Percentiles rank a stretch among this genome's conserved stretches.
These are phyloP conservation scores for Verruconis gallopava DNA, from an alignment of 2,329 filamentous ascomycete genomes.

Conservation along the genomic window DNA sequence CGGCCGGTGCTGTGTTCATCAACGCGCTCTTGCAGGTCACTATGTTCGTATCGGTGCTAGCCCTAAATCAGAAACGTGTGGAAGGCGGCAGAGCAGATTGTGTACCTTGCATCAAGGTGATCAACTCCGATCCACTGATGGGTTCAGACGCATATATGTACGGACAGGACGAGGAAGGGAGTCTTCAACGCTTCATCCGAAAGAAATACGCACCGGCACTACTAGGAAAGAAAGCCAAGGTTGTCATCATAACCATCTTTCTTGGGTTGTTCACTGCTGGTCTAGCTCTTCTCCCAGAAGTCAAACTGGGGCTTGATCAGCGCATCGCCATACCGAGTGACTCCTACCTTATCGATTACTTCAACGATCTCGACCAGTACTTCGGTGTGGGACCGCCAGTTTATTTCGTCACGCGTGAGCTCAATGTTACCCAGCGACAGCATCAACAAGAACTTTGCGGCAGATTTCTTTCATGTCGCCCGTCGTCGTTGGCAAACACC, in stretches of 20 bases:
- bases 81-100: constrained; percentile 84
- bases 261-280: constrained; percentile 77
- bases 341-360: constrained; percentile 91
- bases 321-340: constrained; percentile 85
- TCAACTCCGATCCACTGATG: constrained; percentile 42
- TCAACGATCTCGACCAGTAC: constrained; percentile 90
- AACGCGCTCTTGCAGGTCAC: constrained; percentile 96
- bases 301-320: constrained; percentile 84
- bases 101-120: constrained; percentile 76
- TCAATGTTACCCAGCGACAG: constrained; percentile 62
- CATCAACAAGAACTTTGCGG: constrained; percentile 83
- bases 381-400: constrained; percentile 85
- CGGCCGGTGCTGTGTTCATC: constrained; percentile 89
- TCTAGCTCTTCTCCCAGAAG: constrained; percentile 68
- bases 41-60: constrained; percentile 86
- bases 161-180: constrained; percentile 70
- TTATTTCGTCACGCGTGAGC: constrained; percentile 79
- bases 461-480: constrained; percentile 77
- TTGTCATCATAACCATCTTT: constrained; percentile 65
- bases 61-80: constrained; percentile 81
- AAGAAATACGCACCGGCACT: constrained; percentile 76
- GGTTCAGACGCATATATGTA: constrained; percentile 26
- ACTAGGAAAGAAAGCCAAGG: constrained; percentile 68
- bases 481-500: constrained; percentile 73
- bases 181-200: constrained; percentile 76